These are phyloP conservation scores for Calocybe gangraenosa DNA, from an alignment of 768 basidiomycete genomes.

Conservation along the genomic window DNA sequence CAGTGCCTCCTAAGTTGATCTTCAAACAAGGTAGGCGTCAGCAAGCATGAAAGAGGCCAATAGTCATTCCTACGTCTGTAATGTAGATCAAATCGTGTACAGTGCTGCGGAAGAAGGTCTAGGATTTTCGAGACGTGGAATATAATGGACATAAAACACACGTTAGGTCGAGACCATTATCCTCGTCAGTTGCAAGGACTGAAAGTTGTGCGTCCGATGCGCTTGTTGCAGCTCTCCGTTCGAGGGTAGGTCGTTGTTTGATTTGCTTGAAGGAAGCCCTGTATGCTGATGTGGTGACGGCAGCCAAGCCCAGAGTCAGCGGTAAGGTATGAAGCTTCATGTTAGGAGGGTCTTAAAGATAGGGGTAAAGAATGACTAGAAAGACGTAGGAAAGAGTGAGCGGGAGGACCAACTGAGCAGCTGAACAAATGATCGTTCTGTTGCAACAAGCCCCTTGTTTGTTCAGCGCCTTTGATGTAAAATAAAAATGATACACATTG, in stretches of 20 bases:
- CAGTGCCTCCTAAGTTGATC: conserved; percentile 61
- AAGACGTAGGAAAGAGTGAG: conserved; percentile 13
- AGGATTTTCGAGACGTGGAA: neutral
- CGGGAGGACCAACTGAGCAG: conserved; percentile 11
- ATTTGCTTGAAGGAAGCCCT: conserved; percentile 44
- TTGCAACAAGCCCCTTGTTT: conserved; percentile 17
- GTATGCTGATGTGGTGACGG: conserved; percentile 38
- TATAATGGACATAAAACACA: conserved; percentile 21
- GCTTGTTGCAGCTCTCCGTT: conserved; percentile 32
- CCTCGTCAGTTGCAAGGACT: conserved; percentile 26
- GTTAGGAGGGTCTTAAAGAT: conserved; percentile 11
- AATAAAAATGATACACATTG: no score
- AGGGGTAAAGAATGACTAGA: conserved; percentile 16
- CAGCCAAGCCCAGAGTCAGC: conserved; percentile 31
- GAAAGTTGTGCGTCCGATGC: conserved; percentile 27
- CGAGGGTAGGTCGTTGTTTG: conserved; percentile 27
- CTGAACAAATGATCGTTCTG: conserved; percentile 8
- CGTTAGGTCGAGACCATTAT: conserved; percentile 41
- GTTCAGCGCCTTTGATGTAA: conserved; percentile 11
- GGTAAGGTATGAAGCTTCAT: conserved; percentile 39
- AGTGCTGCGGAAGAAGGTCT: conserved; percentile 40
- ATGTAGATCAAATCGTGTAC: conserved; percentile 78
- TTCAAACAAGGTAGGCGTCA: conserved; percentile 22
- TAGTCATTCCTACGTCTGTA: conserved; percentile 51
- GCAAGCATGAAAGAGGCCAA: conserved; percentile 1